A percentile compares a stretch with the other conserved stretches of the same genome.
These are phyloP conservation scores for Taphrina pruni DNA, from an alignment of 1,139 yeast species.

Conservation along the genomic window DNA sequence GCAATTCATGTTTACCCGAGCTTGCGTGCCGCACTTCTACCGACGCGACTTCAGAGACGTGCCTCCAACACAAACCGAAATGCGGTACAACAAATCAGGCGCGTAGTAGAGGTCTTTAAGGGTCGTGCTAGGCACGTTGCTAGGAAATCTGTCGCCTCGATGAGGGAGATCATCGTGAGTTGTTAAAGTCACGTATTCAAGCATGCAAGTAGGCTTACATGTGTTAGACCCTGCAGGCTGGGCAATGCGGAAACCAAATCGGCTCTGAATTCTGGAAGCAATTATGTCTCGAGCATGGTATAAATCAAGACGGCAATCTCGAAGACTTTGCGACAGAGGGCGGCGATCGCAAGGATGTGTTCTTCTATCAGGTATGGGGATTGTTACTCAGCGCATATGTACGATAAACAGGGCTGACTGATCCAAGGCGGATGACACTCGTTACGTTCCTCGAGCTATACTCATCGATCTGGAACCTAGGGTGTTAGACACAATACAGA, in stretches of 20 bases:
- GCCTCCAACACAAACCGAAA: conserved; percentile 1
- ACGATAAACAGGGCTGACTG: background rate
- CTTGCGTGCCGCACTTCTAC: background rate
- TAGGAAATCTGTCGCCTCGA: background rate
- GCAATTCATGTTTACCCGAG: conserved; percentile 11
- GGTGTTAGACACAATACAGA: conserved; percentile 54
- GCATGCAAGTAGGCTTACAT: too few species aligned
- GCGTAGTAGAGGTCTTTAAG: background rate
- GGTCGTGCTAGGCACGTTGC: background rate
- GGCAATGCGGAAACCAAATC: conserved; percentile 97
- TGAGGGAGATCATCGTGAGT: conserved; percentile 40
- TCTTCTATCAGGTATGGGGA: conserved; percentile 63
- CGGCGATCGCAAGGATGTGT: conserved; percentile 80
- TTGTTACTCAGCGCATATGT: background rate
- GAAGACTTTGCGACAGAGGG: conserved; percentile 54
- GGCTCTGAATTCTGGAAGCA: conserved; percentile 95
- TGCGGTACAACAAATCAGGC: background rate
- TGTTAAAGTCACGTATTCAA: background rate
- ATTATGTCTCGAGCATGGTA: conserved; percentile 85
- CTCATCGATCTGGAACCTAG: conserved; percentile 90
- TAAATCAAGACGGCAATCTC: conserved; percentile 71
- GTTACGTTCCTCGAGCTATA: conserved; percentile 86
- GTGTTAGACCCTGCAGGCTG: conserved; percentile 61
- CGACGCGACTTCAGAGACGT: conserved; percentile 13
- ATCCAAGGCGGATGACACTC: conserved; percentile 65